Evolutionary conservation across 768 basidiomycete genomes (phyloP).

Genomic region (Suillus occidentalis): DNA sequence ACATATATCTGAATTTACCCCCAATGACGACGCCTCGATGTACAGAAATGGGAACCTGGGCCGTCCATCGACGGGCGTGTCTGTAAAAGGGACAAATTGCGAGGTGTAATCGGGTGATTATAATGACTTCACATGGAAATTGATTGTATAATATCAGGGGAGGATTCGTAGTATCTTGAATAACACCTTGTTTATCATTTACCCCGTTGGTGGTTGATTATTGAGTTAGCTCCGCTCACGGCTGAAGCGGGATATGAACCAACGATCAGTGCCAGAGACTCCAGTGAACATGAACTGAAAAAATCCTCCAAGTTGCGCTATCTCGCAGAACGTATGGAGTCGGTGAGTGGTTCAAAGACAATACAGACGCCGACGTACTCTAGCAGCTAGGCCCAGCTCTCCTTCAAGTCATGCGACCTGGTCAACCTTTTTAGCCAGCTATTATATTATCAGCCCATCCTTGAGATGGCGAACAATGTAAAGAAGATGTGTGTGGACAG

Average conservation of each 20-base stretch:
- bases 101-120: background rate
- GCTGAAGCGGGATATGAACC: too few relatives aligned
- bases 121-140: background rate
- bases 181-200: background rate
- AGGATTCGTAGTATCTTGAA: background rate
- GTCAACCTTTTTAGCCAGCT: background rate
- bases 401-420: background rate
- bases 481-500: background rate
- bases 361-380: background rate
- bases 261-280: too few relatives aligned
- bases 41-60: background rate
- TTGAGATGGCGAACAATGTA: background rate
- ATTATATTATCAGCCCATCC: background rate
- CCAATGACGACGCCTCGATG: background rate
- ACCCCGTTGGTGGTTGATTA: background rate
- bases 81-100: background rate
- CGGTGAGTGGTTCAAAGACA: too few relatives aligned
- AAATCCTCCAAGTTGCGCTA: too few relatives aligned
- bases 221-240: too few relatives aligned
- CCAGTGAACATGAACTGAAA: too few relatives aligned
- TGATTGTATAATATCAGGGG: background rate
- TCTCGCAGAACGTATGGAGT: too few relatives aligned
- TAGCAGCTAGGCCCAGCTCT: background rate
- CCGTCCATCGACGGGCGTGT: background rate
- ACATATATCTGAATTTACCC: slow-evolving; percentile 3